Base-by-base conservation (phyloP, 345 rosid genomes). In the Citrus australasica region DNA sequence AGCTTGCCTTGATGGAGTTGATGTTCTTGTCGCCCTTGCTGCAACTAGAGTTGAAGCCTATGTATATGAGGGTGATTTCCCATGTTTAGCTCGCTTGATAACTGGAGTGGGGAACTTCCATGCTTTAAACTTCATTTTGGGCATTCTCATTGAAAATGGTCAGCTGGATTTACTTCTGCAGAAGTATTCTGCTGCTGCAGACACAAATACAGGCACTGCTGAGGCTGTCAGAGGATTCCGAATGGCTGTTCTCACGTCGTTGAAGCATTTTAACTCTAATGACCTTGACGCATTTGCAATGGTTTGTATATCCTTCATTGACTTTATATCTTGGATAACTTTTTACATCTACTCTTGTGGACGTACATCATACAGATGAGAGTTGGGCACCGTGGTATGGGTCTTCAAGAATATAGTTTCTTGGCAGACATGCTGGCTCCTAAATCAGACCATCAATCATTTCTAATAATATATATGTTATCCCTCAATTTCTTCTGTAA, bases 1-100 rank as follows among this genome's bases (percentile, higher is more conserved):
- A 65, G 93, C 95, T 10, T 96, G 99, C 94, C 94, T 94, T 66
- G 99, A 96, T 85, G 99, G 98, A 80, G 99, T 96, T 77, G 99
- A 96, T 89, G 97, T 96, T 81, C 98, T 96, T 77, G 97, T 94
- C 67, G 90, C 99, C 80, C 97, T 96, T 83, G 98, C 99, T 80
- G 94, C 99, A 58, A 92, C 97, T 74, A 90, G 97, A 87, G 97
- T 96, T 38, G 99, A 96, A 79, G 91, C 97, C 71, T 96, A 94
- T 85, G 97, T 96, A 37, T 79, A 89, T 4, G 98, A 96, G 89
- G 98, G 99, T 46, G 97, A 96, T 85, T 94, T 94, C 86, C 82
- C 92, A 62, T 94, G 99, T 90, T 87, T 96, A 84, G 97, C 93
- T 84, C 97, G 99, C 71, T 83, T 96, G 73, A 91, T 96, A 78